Evolutionary conservation across 106 monocot genomes (phyloP).

Genomic region (Dendrobium nobile): DNA sequence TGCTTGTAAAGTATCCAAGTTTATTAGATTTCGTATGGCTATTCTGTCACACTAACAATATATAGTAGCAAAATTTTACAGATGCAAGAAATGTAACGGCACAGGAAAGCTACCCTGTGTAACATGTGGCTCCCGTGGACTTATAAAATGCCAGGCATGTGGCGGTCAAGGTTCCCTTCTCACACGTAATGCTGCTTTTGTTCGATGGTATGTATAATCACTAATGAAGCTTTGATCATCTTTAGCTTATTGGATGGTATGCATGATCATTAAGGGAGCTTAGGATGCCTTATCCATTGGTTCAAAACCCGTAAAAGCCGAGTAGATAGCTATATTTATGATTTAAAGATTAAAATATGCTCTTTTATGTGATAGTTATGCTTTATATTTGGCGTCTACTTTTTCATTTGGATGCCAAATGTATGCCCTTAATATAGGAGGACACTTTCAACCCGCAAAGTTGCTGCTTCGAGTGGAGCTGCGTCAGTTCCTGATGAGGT

Average conservation of each 20-base stretch:
- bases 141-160: constrained; percentile 58
- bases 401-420: neutral
- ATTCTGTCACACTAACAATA: neutral
- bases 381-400: no score
- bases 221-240: neutral
- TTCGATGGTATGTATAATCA: constrained; percentile 54
- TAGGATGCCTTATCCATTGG: no score
- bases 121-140: constrained; percentile 65
- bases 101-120: constrained; percentile 74
- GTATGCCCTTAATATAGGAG: constrained; percentile 29
- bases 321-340: no score
- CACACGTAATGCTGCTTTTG: constrained; percentile 38
- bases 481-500: constrained; percentile 96
- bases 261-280: neutral
- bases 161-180: constrained; percentile 61
- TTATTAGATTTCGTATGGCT: neutral
- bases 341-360: no score
- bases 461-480: constrained; percentile 70
- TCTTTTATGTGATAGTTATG: no score
- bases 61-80: constrained; percentile 19
- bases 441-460: constrained; percentile 68
- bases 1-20: neutral
- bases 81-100: constrained; percentile 68
- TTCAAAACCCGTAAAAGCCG: no score
- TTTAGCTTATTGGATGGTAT: neutral